phyloP scores from a whole-genome alignment of 208 protist species.

The Leishmania amazonensis region DNA sequence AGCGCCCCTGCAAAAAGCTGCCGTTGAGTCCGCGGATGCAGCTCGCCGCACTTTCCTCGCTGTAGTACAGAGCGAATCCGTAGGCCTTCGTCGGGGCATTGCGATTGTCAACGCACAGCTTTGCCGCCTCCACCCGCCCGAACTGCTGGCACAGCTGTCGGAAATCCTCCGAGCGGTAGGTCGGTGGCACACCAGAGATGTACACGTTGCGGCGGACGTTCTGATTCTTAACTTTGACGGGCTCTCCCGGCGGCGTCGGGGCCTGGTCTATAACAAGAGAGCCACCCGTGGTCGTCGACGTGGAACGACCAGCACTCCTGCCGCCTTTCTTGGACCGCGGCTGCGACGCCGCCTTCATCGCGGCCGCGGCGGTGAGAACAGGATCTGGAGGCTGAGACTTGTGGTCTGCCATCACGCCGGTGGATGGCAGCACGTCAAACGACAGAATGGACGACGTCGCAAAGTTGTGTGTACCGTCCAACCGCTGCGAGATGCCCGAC shows the following conservation, averaged over 20 bases:
- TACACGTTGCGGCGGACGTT: constrained; percentile 79
- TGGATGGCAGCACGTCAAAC: neutral
- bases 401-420: neutral
- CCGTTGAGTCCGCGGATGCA: constrained; percentile 64
- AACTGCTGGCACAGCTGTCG: constrained; percentile 65
- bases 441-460: neutral
- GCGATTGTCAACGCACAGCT: constrained; percentile 64
- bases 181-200: constrained; percentile 60
- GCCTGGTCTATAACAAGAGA: neutral
- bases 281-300: neutral
- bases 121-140: constrained; percentile 66
- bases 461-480: constrained; percentile 13
- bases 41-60: constrained; percentile 50
- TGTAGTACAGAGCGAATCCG: constrained; percentile 72
- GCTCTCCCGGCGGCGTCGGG: neutral
- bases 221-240: constrained; percentile 13
- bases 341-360: neutral
- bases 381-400: neutral
- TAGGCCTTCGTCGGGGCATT: constrained; percentile 64
- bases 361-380: neutral
- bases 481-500: constrained; percentile 5
- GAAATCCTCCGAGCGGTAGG: constrained; percentile 50
- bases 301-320: neutral
- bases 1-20: constrained; percentile 36
- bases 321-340: neutral